phyloP scores from a whole-genome alignment of 305 asterid species.

The Fraxinus xanthoxyloides region DNA sequence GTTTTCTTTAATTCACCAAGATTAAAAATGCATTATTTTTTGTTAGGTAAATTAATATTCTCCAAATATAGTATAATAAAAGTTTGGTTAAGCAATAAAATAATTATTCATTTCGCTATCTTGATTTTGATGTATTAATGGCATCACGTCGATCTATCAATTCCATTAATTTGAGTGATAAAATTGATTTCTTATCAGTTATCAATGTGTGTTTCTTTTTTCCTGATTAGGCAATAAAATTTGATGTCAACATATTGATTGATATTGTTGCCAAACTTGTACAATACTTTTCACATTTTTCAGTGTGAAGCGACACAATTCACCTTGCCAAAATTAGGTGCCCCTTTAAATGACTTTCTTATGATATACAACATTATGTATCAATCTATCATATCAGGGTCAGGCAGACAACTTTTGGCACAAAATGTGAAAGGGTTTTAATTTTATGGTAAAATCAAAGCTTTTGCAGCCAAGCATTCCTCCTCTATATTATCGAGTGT shows the following conservation, averaged over 20 bases:
- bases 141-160: not conserved
- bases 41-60: not conserved
- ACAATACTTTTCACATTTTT: not conserved
- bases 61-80: too few species aligned
- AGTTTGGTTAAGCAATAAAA: too few species aligned
- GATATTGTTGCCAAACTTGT: not conserved
- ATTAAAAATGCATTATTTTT: too few species aligned
- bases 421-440: not conserved
- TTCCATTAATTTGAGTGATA: not conserved
- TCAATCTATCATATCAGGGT: slow-evolving; percentile 13
- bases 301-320: not conserved
- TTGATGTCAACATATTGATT: not conserved
- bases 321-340: slow-evolving; percentile 20
- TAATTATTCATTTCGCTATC: not conserved
- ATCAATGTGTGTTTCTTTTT: too few species aligned
- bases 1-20: too few species aligned
- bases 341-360: not conserved
- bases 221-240: too few species aligned
- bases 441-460: not conserved
- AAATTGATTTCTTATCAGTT: not conserved
- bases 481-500: not conserved
- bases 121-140: not conserved
- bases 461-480: not conserved
- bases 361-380: slow-evolving; percentile 3
- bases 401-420: not conserved